A percentile compares a stretch with the other conserved stretches of the same genome.
These are phyloP conservation scores for Solanum raphanifolium DNA, from an alignment of 257 asterid species.

Conservation along the genomic window DNA sequence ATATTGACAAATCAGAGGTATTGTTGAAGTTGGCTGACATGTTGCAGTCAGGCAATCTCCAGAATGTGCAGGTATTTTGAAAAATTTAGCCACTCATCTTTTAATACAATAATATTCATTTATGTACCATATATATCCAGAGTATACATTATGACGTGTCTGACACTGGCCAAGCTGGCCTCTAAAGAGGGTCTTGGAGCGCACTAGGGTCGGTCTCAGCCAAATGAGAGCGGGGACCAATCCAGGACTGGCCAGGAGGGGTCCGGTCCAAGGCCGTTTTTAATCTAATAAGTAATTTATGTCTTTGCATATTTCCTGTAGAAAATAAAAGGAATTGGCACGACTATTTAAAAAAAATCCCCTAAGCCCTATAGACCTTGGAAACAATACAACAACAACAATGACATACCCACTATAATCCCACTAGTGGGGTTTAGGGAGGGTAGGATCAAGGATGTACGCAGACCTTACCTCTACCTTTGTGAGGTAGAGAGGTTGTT, in stretches of 20 bases:
- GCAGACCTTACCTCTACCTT: background rate
- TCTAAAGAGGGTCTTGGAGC: background rate
- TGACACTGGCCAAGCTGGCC: background rate
- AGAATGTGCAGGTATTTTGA: constrained; percentile 73
- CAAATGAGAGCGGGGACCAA: background rate
- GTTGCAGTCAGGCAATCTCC: constrained; percentile 58
- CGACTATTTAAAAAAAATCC: background rate
- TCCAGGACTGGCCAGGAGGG: background rate
- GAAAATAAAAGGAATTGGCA: background rate
- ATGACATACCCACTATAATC: background rate
- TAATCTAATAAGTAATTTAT: background rate
- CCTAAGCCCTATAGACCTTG: background rate
- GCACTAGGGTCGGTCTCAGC: background rate
- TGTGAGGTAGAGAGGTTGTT: background rate
- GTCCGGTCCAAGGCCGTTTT: background rate
- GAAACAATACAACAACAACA: background rate
- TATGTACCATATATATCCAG: background rate
- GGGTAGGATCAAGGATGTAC: background rate
- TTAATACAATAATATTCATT: background rate
- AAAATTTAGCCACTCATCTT: background rate
- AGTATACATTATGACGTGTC: background rate
- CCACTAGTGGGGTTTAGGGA: background rate
- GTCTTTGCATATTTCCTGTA: background rate
- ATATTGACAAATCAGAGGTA: constrained; percentile 53
- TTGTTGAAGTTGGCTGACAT: constrained; percentile 78